phyloP scores from a whole-genome alignment of 1,284 basidiomycete species.

The Neolentinus lepideus region DNA sequence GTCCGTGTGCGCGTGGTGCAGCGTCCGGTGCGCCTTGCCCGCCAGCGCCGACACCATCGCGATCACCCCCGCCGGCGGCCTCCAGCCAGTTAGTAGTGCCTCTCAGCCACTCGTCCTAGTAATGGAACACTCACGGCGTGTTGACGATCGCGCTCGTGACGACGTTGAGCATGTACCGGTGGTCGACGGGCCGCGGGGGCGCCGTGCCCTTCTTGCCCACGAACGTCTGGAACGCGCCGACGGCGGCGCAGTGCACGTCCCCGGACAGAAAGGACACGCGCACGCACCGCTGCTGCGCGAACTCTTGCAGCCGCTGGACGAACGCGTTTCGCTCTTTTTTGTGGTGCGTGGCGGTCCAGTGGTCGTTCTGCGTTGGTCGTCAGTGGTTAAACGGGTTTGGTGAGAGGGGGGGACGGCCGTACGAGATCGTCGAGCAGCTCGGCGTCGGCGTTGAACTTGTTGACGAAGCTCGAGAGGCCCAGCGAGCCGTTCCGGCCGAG shows the following conservation, averaged over 20 bases:
- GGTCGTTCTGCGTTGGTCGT: slow-evolving; percentile 60
- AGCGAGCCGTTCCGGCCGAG: slow-evolving; percentile 58
- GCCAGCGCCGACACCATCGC: slow-evolving; percentile 77
- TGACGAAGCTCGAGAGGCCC: slow-evolving; percentile 75
- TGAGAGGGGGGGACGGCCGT: slow-evolving; percentile 13
- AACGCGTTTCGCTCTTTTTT: slow-evolving; percentile 92
- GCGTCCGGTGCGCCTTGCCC: slow-evolving; percentile 77
- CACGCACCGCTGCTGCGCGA: slow-evolving; percentile 53
- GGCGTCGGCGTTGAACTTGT: slow-evolving; percentile 89
- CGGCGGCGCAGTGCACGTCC: slow-evolving; percentile 87
- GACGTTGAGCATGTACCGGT: slow-evolving; percentile 85
- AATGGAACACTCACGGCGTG: slow-evolving; percentile 51
- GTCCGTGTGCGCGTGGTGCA: slow-evolving; percentile 72
- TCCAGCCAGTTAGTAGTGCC: slow-evolving; percentile 24
- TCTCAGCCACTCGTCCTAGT: slow-evolving; percentile 7
- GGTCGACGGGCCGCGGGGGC: slow-evolving; percentile 49
- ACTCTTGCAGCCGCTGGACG: slow-evolving; percentile 69
- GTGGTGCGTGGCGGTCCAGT: slow-evolving; percentile 81
- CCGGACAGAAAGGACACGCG: slow-evolving; percentile 85
- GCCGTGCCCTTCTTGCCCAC: slow-evolving; percentile 40
- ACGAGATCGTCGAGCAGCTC: slow-evolving; percentile 90
- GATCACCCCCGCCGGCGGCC: slow-evolving; percentile 73
- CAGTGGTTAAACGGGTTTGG: not conserved
- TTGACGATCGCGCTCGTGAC: slow-evolving; percentile 81
- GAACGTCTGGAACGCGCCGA: slow-evolving; percentile 72